phyloP scores from a whole-genome alignment of 2,329 filamentous ascomycete genomes.

The Pseudogymnoascus sp. region DNA sequence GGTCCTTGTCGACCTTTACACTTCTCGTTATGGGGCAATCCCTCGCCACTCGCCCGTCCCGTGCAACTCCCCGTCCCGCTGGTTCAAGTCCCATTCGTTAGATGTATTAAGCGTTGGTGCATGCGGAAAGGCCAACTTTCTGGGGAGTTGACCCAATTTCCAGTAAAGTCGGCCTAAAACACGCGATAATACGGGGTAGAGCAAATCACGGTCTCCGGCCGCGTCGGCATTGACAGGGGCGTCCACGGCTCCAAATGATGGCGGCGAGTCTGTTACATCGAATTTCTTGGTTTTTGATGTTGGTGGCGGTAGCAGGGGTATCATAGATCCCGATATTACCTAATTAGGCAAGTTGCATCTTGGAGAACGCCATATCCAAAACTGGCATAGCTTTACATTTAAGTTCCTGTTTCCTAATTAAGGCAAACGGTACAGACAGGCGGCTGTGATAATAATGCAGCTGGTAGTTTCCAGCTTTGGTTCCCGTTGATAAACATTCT shows the following conservation, averaged over 20 bases:
- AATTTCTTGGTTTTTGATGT: neutral
- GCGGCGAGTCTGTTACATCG: neutral
- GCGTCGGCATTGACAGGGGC: neutral
- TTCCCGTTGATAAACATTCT: neutral
- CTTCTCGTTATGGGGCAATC: too few species aligned
- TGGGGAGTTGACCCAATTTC: too few species aligned
- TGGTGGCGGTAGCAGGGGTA: neutral
- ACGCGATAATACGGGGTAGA: too few species aligned
- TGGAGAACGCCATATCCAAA: neutral
- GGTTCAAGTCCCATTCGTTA: too few species aligned
- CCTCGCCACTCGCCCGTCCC: too few species aligned
- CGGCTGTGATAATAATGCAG: neutral
- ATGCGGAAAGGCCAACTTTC: too few species aligned
- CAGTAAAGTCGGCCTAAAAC: too few species aligned
- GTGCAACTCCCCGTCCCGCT: too few species aligned
- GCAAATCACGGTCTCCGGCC: neutral
- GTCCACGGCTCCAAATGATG: neutral
- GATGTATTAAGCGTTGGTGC: too few species aligned
- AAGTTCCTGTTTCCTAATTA: neutral
- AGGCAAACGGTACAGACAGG: neutral
- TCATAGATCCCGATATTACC: conserved; percentile 1
- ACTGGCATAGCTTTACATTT: neutral
- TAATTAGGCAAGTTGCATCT: neutral
- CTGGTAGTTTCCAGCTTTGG: neutral
- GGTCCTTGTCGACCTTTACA: too few species aligned